These are phyloP conservation scores for Lipomyces mesembrius DNA, from an alignment of 805 yeast genomes.

Conservation along the genomic window DNA sequence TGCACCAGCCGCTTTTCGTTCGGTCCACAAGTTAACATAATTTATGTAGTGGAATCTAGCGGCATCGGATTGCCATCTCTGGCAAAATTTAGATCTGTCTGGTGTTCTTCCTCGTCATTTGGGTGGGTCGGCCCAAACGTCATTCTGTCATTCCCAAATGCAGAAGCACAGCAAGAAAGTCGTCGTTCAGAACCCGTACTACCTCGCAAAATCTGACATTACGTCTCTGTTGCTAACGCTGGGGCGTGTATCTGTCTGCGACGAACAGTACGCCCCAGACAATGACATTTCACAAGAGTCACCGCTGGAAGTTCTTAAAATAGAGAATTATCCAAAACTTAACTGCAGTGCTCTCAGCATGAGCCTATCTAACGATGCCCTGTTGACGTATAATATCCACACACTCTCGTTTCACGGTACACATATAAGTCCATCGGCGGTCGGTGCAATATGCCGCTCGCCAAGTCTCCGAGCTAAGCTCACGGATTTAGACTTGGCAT, in stretches of 20 bases:
- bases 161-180: neutral
- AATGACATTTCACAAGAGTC: neutral
- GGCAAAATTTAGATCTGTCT: slow-evolving; percentile 10
- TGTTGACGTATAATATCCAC: neutral
- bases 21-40: neutral
- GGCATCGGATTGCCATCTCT: slow-evolving; percentile 11
- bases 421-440: neutral
- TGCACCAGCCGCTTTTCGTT: neutral
- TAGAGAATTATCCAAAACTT: slow-evolving; percentile 13
- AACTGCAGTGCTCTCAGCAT: neutral
- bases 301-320: slow-evolving; percentile 1
- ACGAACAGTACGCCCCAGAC: neutral
- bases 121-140: neutral
- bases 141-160: neutral
- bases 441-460: neutral
- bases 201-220: slow-evolving; percentile 10
- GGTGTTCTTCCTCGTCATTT: slow-evolving; percentile 6
- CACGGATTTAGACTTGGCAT: slow-evolving; percentile 12
- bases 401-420: slow-evolving; percentile 13
- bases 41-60: slow-evolving; percentile 14
- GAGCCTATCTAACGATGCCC: slow-evolving; percentile 6
- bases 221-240: neutral
- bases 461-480: neutral
- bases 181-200: slow-evolving; percentile 13
- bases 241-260: neutral